Evolutionary conservation across 352 stramenopile genomes (phyloP).

Genomic region (Sclerospora graminicola): DNA sequence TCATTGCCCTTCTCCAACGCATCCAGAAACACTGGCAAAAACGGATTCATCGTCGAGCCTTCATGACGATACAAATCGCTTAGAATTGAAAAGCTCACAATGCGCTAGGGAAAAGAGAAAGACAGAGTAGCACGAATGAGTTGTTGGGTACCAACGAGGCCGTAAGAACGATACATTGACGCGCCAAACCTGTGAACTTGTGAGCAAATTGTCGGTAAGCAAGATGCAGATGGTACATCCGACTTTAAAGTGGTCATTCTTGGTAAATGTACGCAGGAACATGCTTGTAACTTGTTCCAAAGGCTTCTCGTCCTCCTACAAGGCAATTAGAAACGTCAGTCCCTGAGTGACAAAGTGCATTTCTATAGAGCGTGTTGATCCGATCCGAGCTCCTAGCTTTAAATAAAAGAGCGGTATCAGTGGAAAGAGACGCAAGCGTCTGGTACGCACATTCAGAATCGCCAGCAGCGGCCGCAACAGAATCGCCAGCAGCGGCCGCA

Average conservation of each 20-base stretch:
- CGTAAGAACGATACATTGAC: no score
- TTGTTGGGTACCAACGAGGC: no score
- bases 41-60: slow-evolving; percentile 64
- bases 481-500: slow-evolving; percentile 39
- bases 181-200: slow-evolving; percentile 59
- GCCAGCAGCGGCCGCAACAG: slow-evolving; percentile 57
- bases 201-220: slow-evolving; percentile 86
- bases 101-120: slow-evolving; percentile 28
- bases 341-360: no score
- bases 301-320: slow-evolving; percentile 76
- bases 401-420: no score
- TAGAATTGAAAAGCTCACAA: slow-evolving; percentile 83
- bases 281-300: slow-evolving; percentile 58
- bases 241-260: slow-evolving; percentile 86
- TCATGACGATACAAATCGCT: slow-evolving; percentile 80
- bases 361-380: no score
- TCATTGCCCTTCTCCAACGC: slow-evolving; percentile 66
- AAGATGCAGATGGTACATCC: slow-evolving; percentile 87
- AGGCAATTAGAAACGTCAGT: slow-evolving; percentile 1
- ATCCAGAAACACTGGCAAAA: slow-evolving; percentile 81
- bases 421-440: neutral
- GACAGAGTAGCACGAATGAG: neutral
- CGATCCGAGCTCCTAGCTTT: no score
- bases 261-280: slow-evolving; percentile 74
- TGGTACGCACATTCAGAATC: slow-evolving; percentile 70